Percentiles rank a stretch among this genome's conserved stretches.
phyloP scores from a whole-genome alignment of 805 yeast genomes.

The Phaffomyces opuntiae region DNA sequence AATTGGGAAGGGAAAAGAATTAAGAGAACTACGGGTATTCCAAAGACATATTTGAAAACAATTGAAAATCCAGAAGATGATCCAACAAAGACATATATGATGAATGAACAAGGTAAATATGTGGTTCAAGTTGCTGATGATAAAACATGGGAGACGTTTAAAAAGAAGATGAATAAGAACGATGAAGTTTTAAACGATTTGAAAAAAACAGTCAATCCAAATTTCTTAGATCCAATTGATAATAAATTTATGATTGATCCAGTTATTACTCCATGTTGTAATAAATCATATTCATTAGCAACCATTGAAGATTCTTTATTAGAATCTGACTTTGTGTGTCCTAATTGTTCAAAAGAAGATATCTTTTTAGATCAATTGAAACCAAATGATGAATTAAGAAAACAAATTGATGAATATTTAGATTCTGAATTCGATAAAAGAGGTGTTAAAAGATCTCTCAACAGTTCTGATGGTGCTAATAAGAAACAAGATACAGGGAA shows the following conservation, averaged over 20 bases:
- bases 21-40: constrained; percentile 94
- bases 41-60: constrained; percentile 82
- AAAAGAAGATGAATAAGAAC: constrained; percentile 41
- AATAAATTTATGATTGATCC: constrained; percentile 62
- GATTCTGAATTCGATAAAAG: constrained; percentile 29
- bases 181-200: constrained; percentile 20
- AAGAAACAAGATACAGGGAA: constrained; percentile 10
- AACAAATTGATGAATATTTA: constrained; percentile 45
- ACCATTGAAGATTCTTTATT: constrained; percentile 61
- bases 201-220: constrained; percentile 38
- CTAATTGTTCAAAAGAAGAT: constrained; percentile 72
- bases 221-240: constrained; percentile 64
- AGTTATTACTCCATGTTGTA: constrained; percentile 78
- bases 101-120: constrained; percentile 91
- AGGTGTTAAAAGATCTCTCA: constrained; percentile 22
- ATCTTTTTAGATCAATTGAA: constrained; percentile 66
- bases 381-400: constrained; percentile 52
- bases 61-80: constrained; percentile 74
- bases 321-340: constrained; percentile 85
- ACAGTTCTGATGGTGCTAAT: constrained; percentile 9
- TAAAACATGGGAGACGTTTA: constrained; percentile 83
- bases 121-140: constrained; percentile 95
- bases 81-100: constrained; percentile 58
- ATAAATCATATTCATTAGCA: constrained; percentile 47
- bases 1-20: constrained; percentile 89